These are phyloP conservation scores for Aspergillus sojae DNA, from an alignment of 2,329 filamentous ascomycete genomes.

Conservation along the genomic window DNA sequence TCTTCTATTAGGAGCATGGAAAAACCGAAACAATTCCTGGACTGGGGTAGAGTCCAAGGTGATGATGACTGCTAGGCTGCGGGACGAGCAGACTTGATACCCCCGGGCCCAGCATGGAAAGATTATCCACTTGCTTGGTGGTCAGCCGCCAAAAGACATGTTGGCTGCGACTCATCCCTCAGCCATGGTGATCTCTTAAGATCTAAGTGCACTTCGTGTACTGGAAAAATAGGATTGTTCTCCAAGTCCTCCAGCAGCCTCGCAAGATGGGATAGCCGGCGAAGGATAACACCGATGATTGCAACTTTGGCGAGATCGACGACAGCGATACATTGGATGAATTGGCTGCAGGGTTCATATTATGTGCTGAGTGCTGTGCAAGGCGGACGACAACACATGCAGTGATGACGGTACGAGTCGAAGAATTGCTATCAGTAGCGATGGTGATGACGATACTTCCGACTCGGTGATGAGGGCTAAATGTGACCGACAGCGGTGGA, in stretches of 20 bases:
- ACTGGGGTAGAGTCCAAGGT: not conserved
- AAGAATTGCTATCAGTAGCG: not conserved
- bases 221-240: too few species aligned
- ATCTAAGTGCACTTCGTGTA: not conserved
- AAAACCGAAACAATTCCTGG: not conserved
- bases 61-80: not conserved
- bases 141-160: not conserved
- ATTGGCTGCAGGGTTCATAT: not conserved
- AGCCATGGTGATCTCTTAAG: not conserved
- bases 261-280: not conserved
- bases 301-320: not conserved
- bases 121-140: not conserved
- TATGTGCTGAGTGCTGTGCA: not conserved
- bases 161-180: not conserved
- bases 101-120: not conserved
- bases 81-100: not conserved
- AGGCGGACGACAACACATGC: not conserved
- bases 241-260: too few species aligned
- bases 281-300: not conserved
- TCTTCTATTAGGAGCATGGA: not conserved
- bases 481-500: not conserved
- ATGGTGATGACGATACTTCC: not conserved
- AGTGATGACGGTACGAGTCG: not conserved
- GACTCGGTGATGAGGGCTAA: too few species aligned
- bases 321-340: not conserved